phyloP scores from a whole-genome alignment of 2,329 filamentous ascomycete species.

The Apiospora sp. region DNA sequence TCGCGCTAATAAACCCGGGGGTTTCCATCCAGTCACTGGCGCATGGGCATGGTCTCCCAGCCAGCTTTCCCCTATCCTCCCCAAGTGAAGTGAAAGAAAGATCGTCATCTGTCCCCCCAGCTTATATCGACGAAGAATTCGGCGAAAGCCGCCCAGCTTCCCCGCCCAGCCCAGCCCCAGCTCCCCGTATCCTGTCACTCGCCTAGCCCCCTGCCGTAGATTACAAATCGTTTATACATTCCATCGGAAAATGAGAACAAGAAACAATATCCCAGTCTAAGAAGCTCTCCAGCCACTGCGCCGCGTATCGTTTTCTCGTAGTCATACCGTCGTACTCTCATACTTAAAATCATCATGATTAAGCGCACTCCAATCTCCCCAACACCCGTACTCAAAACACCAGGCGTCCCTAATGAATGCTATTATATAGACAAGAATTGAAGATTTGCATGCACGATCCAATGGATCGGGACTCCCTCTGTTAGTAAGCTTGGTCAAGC shows the following conservation, averaged over 20 bases:
- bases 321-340: constrained; percentile 22
- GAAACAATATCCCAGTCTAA: constrained; percentile 11
- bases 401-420: constrained; percentile 9
- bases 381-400: constrained; percentile 18
- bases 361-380: constrained; percentile 7
- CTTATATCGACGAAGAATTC: not conserved
- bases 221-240: constrained; percentile 21
- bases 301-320: constrained; percentile 16
- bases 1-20: constrained; percentile 2
- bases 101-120: not conserved
- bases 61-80: not conserved
- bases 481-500: not conserved
- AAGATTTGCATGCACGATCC: constrained; percentile 11
- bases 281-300: constrained; percentile 6
- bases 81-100: not conserved
- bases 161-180: not conserved
- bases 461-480: not conserved
- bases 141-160: not conserved
- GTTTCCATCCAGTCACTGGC: not conserved
- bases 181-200: not conserved
- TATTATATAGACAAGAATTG: constrained; percentile 23
- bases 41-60: not conserved
- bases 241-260: constrained; percentile 17
- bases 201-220: not conserved
- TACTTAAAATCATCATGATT: constrained; percentile 7